These are phyloP conservation scores for Talaromyces sp. DNA, from an alignment of 2,329 filamentous ascomycete genomes.

Conservation along the genomic window DNA sequence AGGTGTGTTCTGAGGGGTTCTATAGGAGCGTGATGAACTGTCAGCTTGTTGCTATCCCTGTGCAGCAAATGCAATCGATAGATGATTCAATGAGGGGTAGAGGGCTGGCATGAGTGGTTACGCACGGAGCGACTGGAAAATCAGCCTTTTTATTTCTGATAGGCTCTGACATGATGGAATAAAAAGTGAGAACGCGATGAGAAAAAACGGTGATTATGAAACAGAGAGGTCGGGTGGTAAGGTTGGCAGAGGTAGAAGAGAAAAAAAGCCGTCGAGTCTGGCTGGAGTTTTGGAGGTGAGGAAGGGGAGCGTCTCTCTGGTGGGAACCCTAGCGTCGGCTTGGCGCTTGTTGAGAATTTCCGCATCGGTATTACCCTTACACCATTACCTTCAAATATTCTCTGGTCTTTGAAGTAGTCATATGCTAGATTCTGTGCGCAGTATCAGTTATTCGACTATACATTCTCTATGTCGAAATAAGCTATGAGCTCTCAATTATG, in stretches of 20 bases:
- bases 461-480: too few relatives aligned
- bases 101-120: conserved; percentile 23
- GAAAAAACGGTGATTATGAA: neutral
- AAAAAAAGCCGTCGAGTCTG: conserved; percentile 20
- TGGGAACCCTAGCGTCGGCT: conserved; percentile 44
- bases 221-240: neutral
- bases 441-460: too few relatives aligned
- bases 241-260: conserved; percentile 15
- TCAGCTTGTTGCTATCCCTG: conserved; percentile 20
- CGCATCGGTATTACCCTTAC: conserved; percentile 12
- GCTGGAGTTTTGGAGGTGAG: conserved; percentile 29
- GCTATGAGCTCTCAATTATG: too few relatives aligned
- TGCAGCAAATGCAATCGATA: conserved; percentile 2
- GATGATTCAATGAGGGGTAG: conserved; percentile 15
- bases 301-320: conserved; percentile 31
- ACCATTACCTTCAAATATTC: too few relatives aligned
- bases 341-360: conserved; percentile 35
- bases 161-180: conserved; percentile 58
- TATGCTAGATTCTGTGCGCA: too few relatives aligned
- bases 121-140: conserved; percentile 62
- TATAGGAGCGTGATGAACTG: conserved; percentile 41
- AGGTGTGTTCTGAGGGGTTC: conserved; percentile 97
- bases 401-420: too few relatives aligned
- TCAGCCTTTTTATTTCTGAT: conserved; percentile 65
- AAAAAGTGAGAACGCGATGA: conserved; percentile 6